Evolutionary conservation across 2,329 filamentous ascomycete species (phyloP).

Genomic region (Cordyceps fumosorosea): DNA sequence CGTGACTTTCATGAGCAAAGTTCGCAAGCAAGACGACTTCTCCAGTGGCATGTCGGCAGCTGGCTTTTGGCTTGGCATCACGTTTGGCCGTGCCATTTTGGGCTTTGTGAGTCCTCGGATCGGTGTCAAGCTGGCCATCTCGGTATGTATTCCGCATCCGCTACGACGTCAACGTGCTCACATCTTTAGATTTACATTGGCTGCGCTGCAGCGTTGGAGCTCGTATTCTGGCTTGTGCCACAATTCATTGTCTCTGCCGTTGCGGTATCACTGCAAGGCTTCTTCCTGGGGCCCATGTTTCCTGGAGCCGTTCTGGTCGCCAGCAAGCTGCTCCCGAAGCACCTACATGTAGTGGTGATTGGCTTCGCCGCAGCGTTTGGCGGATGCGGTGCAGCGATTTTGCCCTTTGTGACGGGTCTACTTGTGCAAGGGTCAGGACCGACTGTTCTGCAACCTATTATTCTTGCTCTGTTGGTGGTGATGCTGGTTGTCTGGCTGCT

Average conservation of each 20-base stretch:
- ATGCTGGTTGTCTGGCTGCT: constrained; percentile 41
- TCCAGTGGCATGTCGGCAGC: constrained; percentile 69
- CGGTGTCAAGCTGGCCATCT: constrained; percentile 66
- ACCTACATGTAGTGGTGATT: constrained; percentile 70
- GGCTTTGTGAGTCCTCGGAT: constrained; percentile 70
- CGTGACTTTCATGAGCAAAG: constrained; percentile 77
- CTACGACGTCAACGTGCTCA: constrained; percentile 1
- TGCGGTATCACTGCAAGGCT: constrained; percentile 64
- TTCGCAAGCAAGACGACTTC: constrained; percentile 62
- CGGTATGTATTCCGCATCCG: constrained; percentile 10
- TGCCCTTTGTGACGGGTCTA: constrained; percentile 60
- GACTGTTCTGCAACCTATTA: constrained; percentile 48
- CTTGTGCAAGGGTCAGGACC: constrained; percentile 54
- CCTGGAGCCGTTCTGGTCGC: constrained; percentile 64
- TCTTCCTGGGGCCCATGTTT: constrained; percentile 75
- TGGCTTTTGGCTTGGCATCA: constrained; percentile 80
- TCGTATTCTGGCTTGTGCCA: constrained; percentile 77
- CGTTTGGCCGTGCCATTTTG: constrained; percentile 63
- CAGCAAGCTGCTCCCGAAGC: constrained; percentile 61
- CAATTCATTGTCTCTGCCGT: constrained; percentile 69
- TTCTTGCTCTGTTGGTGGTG: constrained; percentile 42
- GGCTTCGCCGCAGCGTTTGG: constrained; percentile 74
- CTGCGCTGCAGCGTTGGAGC: constrained; percentile 56
- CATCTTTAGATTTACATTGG: constrained; percentile 52
- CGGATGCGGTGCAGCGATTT: constrained; percentile 61